A percentile compares a stretch with the other conserved stretches of the same genome.
Evolutionary conservation across 331 rosid genomes (phyloP).

Genomic region (Spiraea crenata): DNA sequence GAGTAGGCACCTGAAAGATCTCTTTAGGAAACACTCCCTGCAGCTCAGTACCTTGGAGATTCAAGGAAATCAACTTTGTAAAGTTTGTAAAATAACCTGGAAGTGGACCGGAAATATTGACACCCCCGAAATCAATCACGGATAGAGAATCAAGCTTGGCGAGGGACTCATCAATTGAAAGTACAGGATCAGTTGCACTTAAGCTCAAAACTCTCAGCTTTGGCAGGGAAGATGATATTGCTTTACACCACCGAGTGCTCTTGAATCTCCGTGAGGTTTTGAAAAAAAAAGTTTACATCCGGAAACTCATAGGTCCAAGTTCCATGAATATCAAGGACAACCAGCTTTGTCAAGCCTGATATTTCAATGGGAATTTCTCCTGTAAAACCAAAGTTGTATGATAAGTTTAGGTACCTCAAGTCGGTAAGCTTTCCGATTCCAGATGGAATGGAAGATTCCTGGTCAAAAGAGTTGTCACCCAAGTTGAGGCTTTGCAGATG

Average conservation of each 20-base stretch:
- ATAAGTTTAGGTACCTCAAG: not conserved
- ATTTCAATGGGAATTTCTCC: conserved; percentile 9
- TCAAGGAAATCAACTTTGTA: conserved; percentile 23
- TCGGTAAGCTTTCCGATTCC: not conserved
- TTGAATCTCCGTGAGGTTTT: conserved; percentile 22
- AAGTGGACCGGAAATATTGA: conserved; percentile 20
- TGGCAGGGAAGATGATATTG: conserved; percentile 22
- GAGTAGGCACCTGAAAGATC: conserved; percentile 36
- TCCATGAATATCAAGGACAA: not conserved
- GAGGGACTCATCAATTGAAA: conserved; percentile 38
- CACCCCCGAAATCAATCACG: not conserved
- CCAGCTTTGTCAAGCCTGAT: not conserved
- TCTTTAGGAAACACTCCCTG: conserved; percentile 37
- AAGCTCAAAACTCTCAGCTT: conserved; percentile 35
- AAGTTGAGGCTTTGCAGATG: conserved; percentile 1
- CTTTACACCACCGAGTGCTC: conserved; percentile 35
- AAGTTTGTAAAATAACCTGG: conserved; percentile 35
- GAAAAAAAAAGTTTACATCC: conserved; percentile 27
- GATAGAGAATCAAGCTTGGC: conserved; percentile 29
- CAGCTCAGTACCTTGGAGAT: conserved; percentile 12
- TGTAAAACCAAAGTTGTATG: not conserved
- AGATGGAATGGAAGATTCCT: not conserved
- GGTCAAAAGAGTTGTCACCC: not conserved
- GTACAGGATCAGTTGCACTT: conserved; percentile 14
- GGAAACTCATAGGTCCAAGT: conserved; percentile 19